Conservation (phyloP, 345 rosid species). For the Dipteronia dyeriana region DNA sequence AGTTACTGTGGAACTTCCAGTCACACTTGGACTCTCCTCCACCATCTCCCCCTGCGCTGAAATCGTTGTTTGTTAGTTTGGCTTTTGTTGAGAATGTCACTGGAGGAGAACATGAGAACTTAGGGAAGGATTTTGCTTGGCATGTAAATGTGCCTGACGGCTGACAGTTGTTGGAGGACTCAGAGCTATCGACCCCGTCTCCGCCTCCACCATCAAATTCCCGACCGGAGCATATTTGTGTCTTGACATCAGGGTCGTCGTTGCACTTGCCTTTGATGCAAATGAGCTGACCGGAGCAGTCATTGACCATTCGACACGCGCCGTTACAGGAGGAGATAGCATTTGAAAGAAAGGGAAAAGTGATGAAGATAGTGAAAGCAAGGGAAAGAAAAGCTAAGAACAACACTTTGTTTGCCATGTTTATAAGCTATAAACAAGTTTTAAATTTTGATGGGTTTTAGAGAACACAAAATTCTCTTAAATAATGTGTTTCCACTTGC, state of each 20-base stretch:
- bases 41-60: slow-evolving; percentile 37
- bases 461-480: not conserved
- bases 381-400: not conserved
- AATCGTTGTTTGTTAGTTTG: slow-evolving; percentile 31
- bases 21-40: slow-evolving; percentile 38
- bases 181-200: not conserved
- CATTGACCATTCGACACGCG: slow-evolving; percentile 30
- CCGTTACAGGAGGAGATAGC: slow-evolving; percentile 31
- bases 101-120: slow-evolving; percentile 36
- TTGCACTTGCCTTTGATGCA: slow-evolving; percentile 40
- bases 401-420: not conserved
- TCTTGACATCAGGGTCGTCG: slow-evolving; percentile 38
- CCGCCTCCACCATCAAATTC: too few relatives aligned
- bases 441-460: too few relatives aligned
- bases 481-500: not conserved
- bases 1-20: slow-evolving; percentile 19
- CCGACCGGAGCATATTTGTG: slow-evolving; percentile 28
- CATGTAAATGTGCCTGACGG: slow-evolving; percentile 23
- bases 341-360: not conserved
- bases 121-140: not conserved
- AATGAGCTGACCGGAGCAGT: slow-evolving; percentile 40
- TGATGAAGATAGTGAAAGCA: not conserved
- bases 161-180: slow-evolving; percentile 11
- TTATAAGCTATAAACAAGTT: not conserved
- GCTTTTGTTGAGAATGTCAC: slow-evolving; percentile 29